Evolutionary conservation across 2,329 filamentous ascomycete species (phyloP), one percentile per base, ranked within the genome.

Genomic region (Diatrype stigma): DNA sequence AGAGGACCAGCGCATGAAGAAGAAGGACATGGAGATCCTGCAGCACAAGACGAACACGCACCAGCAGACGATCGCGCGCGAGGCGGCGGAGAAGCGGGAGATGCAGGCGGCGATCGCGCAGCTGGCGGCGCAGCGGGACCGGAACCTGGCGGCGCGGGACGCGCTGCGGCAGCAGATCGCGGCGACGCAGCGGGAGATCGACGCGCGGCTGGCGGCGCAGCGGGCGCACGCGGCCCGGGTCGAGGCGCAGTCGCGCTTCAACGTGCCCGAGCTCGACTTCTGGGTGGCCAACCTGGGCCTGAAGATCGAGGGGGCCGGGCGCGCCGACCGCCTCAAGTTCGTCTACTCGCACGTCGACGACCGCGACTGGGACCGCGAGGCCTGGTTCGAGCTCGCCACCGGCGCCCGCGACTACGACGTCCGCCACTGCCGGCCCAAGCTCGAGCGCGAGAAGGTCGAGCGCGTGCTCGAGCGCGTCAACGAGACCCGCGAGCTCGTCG

Each of bases 1-100:
- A 96, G 92, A 96, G 83, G 89, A 96, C 70, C 86, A 96, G 67
- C 87, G 90, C 55, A 91, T 93, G 84, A 90, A 88, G 73, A 88
- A 87, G 63, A 88, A 87, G 63, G 88, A 92, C 63, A 91, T 96
- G 57, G 88, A 95, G 64, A 93, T 96, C 56, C 74, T 90, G 6
- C 80, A 86, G 52, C 79, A 86, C 64, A 89, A 90, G 63, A 82
- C 82, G 40, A 79, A 77, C 47, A 84, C 84, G 4, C 85, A 90
- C 69, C 82, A 87, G 57, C 84, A 90, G 56, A 88, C 80, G 3
- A 76, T 92, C n/a, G 77, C 82, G 48, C 90, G 90, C 64, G 89
- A 94, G 71, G 79, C 83, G 38, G 84, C 84, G 56, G 89, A 94
- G 69, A 88, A 82, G 47, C 79, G 81, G 51, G 89, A 94, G 69